These are phyloP conservation scores for Aspergillus bridgeri DNA, from an alignment of 495 filamentous ascomycete species.

Conservation along the genomic window DNA sequence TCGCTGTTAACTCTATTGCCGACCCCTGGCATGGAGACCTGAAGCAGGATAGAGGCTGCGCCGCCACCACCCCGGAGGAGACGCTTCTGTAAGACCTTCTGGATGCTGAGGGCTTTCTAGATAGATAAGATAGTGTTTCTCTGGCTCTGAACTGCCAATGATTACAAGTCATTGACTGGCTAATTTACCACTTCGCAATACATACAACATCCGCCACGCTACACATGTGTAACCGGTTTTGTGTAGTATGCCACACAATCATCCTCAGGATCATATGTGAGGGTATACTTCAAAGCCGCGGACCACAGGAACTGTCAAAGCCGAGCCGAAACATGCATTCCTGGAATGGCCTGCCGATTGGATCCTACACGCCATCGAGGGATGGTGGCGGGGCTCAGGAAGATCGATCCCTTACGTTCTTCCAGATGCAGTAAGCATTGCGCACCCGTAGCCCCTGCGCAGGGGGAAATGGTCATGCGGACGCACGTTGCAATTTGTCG, in stretches of 20 bases:
- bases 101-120: conserved; percentile 29
- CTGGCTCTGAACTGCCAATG: not conserved
- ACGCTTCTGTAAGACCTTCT: conserved; percentile 33
- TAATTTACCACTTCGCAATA: not conserved
- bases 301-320: not conserved
- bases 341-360: not conserved
- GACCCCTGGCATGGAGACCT: conserved; percentile 41
- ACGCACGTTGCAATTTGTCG: not conserved
- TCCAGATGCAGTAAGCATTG: not conserved
- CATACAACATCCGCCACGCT: not conserved
- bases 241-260: not conserved
- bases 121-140: not conserved
- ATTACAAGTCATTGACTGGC: no score
- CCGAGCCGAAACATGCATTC: not conserved
- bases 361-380: not conserved
- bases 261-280: conserved; percentile 3
- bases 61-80: conserved; percentile 38
- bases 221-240: not conserved
- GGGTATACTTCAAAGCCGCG: not conserved
- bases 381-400: conserved; percentile 8
- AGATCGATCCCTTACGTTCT: conserved; percentile 9
- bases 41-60: conserved; percentile 36
- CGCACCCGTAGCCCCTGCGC: not conserved
- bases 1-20: conserved; percentile 30
- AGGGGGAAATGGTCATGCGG: not conserved